A percentile compares a stretch with the other conserved stretches of the same genome.
Evolutionary conservation across 73 alveolate genomes (phyloP).

Genomic region (Paramecium octaurelia): DNA sequence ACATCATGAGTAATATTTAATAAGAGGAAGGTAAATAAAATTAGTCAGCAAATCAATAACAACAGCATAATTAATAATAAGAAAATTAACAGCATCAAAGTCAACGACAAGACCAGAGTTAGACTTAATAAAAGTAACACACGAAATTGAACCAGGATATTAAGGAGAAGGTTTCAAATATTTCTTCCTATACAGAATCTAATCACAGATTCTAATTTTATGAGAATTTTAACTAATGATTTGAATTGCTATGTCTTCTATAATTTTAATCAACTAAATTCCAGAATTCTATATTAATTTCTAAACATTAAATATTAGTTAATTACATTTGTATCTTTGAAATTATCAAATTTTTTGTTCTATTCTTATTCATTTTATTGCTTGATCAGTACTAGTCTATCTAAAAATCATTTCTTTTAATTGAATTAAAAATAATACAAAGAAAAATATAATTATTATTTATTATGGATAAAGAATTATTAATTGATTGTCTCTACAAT

Average conservation of each 20-base stretch:
- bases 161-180: conserved; percentile 6
- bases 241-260: background rate
- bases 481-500: background rate
- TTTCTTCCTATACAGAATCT: conserved; percentile 28
- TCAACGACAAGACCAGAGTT: background rate
- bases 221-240: background rate
- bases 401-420: too few relatives aligned
- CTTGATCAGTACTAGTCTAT: background rate
- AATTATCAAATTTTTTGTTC: too few relatives aligned
- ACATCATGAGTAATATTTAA: background rate
- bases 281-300: background rate
- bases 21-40: background rate
- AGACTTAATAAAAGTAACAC: background rate
- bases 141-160: background rate
- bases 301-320: background rate
- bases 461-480: background rate
- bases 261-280: background rate
- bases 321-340: background rate
- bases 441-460: background rate
- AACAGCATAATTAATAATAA: background rate
- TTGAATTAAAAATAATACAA: background rate
- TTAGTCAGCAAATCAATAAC: background rate
- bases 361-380: background rate
- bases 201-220: background rate
- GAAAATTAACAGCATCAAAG: background rate